Evolutionary conservation across 140 eudicot genomes (phyloP).

Genomic region (Oenanthe javanica): DNA sequence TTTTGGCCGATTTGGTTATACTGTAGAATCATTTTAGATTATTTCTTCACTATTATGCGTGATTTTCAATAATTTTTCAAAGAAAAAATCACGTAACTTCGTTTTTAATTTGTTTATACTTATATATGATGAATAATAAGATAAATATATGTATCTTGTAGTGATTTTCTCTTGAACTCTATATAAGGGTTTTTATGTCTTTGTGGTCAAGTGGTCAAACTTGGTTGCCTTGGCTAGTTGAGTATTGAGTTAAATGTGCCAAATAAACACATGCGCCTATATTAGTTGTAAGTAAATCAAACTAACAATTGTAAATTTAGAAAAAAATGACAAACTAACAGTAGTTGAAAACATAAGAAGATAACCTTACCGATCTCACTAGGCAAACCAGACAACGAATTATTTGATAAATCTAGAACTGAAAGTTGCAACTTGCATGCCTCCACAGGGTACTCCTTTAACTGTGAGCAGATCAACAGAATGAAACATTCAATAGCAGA

Average conservation of each 20-base stretch:
- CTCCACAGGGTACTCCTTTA: slow-evolving; percentile 85
- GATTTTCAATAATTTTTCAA: too few relatives aligned
- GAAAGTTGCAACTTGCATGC: slow-evolving; percentile 82
- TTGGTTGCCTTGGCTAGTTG: not conserved
- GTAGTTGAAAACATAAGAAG: slow-evolving; percentile 14
- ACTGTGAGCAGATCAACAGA: slow-evolving; percentile 30
- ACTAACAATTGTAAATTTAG: not conserved
- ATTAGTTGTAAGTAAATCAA: not conserved
- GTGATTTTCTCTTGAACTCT: too few relatives aligned
- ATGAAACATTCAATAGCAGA: not conserved
- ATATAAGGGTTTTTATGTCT: not conserved
- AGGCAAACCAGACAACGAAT: slow-evolving; percentile 91
- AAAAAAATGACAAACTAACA: not conserved
- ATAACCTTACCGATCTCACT: slow-evolving; percentile 82
- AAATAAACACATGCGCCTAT: not conserved
- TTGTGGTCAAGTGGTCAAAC: not conserved
- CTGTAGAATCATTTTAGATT: too few relatives aligned
- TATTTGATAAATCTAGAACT: slow-evolving; percentile 82
- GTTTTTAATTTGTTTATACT: too few relatives aligned
- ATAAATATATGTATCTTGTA: too few relatives aligned
- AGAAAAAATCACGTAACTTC: too few relatives aligned
- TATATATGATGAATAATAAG: too few relatives aligned
- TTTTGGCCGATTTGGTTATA: too few relatives aligned
- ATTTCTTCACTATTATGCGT: too few relatives aligned
- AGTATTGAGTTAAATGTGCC: not conserved